A percentile compares a stretch with the other conserved stretches of the same genome.
phyloP scores from a whole-genome alignment of 2,329 filamentous ascomycete species.

The Curvularia spicifera region DNA sequence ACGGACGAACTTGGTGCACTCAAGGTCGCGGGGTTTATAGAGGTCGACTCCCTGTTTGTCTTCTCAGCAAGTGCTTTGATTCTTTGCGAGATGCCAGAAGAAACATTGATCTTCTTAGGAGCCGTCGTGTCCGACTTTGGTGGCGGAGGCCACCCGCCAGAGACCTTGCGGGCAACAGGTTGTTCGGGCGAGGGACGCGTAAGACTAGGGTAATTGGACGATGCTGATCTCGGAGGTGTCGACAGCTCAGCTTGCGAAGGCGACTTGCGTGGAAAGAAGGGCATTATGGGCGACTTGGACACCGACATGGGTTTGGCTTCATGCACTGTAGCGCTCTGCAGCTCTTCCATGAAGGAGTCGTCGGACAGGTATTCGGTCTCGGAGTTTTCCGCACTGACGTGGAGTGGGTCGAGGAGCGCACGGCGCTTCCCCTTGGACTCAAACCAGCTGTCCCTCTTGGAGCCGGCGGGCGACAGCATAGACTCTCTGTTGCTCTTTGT shows the following conservation, averaged over 20 bases:
- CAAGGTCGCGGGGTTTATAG: constrained; percentile 31
- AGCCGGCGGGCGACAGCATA: constrained; percentile 32
- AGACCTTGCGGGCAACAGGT: constrained; percentile 32
- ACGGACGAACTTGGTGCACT: constrained; percentile 40
- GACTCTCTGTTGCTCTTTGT: constrained; percentile 40
- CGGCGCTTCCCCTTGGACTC: constrained; percentile 49
- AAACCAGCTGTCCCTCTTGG: constrained; percentile 32
- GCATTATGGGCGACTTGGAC: constrained; percentile 80
- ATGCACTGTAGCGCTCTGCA: constrained; percentile 80
- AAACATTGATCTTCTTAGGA: constrained; percentile 80
- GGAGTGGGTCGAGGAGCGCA: constrained; percentile 50
- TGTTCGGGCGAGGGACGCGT: constrained; percentile 40
- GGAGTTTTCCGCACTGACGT: constrained; percentile 48
- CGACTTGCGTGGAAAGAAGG: constrained; percentile 59
- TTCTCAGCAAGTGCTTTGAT: constrained; percentile 93
- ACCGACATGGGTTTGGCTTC: constrained; percentile 77
- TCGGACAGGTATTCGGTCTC: constrained; percentile 67
- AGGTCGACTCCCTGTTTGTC: constrained; percentile 56
- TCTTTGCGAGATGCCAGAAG: constrained; percentile 88
- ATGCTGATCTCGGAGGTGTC: constrained; percentile 43
- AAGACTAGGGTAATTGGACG: constrained; percentile 43
- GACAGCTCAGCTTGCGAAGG: constrained; percentile 32
- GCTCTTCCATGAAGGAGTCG: constrained; percentile 82
- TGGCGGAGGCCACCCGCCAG: constrained; percentile 42
- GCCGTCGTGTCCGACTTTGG: constrained; percentile 34